phyloP scores from a whole-genome alignment of 31 red algal species.

The Endocladia muricata region DNA sequence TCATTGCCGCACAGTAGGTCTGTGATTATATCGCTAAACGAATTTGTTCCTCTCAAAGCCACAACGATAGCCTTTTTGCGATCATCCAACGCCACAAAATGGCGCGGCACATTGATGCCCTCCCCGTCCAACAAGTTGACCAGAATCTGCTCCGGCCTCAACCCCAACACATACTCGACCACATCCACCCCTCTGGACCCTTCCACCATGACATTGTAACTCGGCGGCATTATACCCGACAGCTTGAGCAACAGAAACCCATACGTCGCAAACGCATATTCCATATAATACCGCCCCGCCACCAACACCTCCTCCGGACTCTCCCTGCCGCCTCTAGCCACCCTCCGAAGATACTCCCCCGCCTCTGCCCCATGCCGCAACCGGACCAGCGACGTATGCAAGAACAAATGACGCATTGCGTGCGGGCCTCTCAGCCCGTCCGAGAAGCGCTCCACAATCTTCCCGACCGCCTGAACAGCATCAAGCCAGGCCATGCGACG shows the following conservation, averaged over 20 bases:
- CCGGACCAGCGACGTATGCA: slow-evolving; percentile 42
- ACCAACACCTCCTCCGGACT: slow-evolving; percentile 27
- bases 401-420: slow-evolving; percentile 29
- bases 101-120: slow-evolving; percentile 48
- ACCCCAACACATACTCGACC: slow-evolving; percentile 35
- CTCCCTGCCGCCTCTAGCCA: not conserved
- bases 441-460: slow-evolving; percentile 55
- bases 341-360: not conserved
- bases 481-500: slow-evolving; percentile 62
- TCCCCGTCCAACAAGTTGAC: slow-evolving; percentile 42
- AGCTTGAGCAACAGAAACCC: slow-evolving; percentile 54
- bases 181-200: slow-evolving; percentile 57
- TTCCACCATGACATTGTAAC: slow-evolving; percentile 8
- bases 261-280: slow-evolving; percentile 52
- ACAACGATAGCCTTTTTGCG: slow-evolving; percentile 60
- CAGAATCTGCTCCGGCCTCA: slow-evolving; percentile 26
- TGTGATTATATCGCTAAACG: slow-evolving; percentile 70
- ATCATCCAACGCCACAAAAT: slow-evolving; percentile 62
- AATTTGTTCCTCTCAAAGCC: slow-evolving; percentile 81
- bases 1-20: slow-evolving; percentile 60
- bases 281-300: slow-evolving; percentile 34
- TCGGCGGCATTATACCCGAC: slow-evolving; percentile 35
- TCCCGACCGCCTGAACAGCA: slow-evolving; percentile 60
- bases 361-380: slow-evolving; percentile 18
- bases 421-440: slow-evolving; percentile 24